Percentiles rank a stretch among this genome's conserved stretches.
These are phyloP conservation scores for Fusarium xylarioides DNA, from an alignment of 2,329 filamentous ascomycete species.

Conservation along the genomic window DNA sequence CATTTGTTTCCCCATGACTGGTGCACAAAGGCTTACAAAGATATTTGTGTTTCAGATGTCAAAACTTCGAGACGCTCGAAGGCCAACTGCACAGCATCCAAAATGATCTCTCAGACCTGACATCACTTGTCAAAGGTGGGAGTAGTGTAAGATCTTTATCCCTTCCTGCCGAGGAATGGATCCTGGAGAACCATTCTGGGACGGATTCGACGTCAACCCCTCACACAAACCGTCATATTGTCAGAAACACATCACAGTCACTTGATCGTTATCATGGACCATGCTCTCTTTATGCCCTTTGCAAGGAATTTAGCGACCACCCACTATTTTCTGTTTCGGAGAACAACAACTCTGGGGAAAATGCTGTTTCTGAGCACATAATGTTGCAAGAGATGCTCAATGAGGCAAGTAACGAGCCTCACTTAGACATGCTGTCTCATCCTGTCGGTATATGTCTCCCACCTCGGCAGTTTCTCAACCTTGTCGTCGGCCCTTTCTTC, in stretches of 20 bases:
- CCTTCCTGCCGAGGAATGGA: conserved; percentile 12
- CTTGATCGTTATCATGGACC: conserved; percentile 40
- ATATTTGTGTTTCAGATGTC: conserved; percentile 35
- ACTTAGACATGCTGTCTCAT: conserved; percentile 34
- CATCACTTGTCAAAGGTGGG: conserved; percentile 38
- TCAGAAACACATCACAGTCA: conserved; percentile 28
- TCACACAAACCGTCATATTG: conserved; percentile 32
- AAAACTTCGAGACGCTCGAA: conserved; percentile 43
- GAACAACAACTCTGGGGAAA: neutral
- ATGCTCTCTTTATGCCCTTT: conserved; percentile 39
- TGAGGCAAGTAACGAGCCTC: conserved; percentile 34
- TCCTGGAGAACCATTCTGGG: neutral
- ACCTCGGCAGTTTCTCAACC: conserved; percentile 39
- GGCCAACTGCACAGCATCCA: conserved; percentile 41
- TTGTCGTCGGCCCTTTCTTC: conserved; percentile 40
- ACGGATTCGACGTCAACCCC: neutral
- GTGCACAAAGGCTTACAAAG: conserved; percentile 31
- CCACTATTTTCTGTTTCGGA: conserved; percentile 17
- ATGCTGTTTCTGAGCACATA: neutral
- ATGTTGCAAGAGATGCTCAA: conserved; percentile 37
- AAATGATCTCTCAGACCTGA: conserved; percentile 40
- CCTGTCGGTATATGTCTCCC: conserved; percentile 33
- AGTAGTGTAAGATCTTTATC: conserved; percentile 16
- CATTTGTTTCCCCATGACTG: neutral
- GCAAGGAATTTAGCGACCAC: conserved; percentile 38